Evolutionary conservation across 1,139 yeast species (phyloP).

Genomic region (Candida sanyaensis): DNA sequence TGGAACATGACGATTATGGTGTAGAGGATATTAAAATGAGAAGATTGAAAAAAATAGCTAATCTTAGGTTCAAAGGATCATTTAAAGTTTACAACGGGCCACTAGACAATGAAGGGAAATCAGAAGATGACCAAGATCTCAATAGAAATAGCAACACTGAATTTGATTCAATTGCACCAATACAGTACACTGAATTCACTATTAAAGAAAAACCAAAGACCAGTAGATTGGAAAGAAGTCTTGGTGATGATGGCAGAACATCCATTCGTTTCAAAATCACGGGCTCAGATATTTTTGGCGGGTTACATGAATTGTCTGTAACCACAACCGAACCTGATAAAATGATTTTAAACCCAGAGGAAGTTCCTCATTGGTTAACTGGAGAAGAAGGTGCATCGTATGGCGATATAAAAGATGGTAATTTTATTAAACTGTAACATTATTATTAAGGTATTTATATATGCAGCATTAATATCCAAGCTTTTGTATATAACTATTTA

Average conservation of each 20-base stretch:
- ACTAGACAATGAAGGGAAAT: slow-evolving; percentile 34
- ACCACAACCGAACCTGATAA: slow-evolving; percentile 24
- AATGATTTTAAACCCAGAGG: slow-evolving; percentile 52
- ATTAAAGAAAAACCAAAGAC: slow-evolving; percentile 28
- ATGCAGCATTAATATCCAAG: slow-evolving; percentile 28
- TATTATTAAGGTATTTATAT: not conserved
- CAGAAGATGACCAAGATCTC: slow-evolving; percentile 13
- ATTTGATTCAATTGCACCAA: slow-evolving; percentile 54
- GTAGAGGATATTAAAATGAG: slow-evolving; percentile 14
- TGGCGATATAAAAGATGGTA: slow-evolving; percentile 52
- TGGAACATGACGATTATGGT: slow-evolving; percentile 4
- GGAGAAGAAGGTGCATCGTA: slow-evolving; percentile 66
- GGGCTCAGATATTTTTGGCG: slow-evolving; percentile 82
- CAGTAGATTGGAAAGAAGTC: slow-evolving; percentile 10
- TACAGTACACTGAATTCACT: slow-evolving; percentile 51
- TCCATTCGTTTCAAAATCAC: slow-evolving; percentile 51
- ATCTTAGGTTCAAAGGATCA: slow-evolving; percentile 60
- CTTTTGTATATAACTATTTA: slow-evolving; percentile 29
- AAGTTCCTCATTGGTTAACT: slow-evolving; percentile 74
- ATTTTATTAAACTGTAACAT: slow-evolving; percentile 20
- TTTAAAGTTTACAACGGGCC: slow-evolving; percentile 22
- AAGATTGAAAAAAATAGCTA: slow-evolving; percentile 42
- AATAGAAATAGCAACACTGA: slow-evolving; percentile 24
- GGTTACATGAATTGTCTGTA: slow-evolving; percentile 71
- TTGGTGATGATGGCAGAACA: slow-evolving; percentile 16